Conservation (phyloP, 805 yeast species). For the Alloascoidea africana region DNA sequence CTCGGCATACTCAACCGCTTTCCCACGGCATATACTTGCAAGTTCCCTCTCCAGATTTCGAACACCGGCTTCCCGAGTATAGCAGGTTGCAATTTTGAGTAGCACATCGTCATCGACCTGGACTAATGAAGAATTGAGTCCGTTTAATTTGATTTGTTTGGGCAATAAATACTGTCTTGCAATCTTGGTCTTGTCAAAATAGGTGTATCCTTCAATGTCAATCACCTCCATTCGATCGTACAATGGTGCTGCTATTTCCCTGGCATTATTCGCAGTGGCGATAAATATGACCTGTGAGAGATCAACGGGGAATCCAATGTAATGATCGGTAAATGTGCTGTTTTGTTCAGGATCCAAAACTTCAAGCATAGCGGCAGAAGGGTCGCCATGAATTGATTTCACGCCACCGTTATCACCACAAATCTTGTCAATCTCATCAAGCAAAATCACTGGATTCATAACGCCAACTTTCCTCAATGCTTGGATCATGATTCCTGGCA, state of each 20-base stretch:
- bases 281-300: slow-evolving; percentile 67
- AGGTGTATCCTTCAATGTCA: slow-evolving; percentile 65
- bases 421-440: slow-evolving; percentile 80
- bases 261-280: slow-evolving; percentile 74
- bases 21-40: slow-evolving; percentile 65
- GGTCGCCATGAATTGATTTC: slow-evolving; percentile 57
- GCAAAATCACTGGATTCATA: slow-evolving; percentile 69
- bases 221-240: slow-evolving; percentile 77
- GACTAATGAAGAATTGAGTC: slow-evolving; percentile 32
- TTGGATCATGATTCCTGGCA: slow-evolving; percentile 75
- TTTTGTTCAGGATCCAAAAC: slow-evolving; percentile 89
- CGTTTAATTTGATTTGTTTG: slow-evolving; percentile 56
- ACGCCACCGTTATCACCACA: slow-evolving; percentile 25
- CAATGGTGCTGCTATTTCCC: slow-evolving; percentile 59
- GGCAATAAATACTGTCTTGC: slow-evolving; percentile 59
- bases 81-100: slow-evolving; percentile 45
- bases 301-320: slow-evolving; percentile 75
- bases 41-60: slow-evolving; percentile 62
- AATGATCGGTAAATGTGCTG: slow-evolving; percentile 61
- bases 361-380: slow-evolving; percentile 79
- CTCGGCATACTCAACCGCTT: slow-evolving; percentile 56
- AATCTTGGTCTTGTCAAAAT: slow-evolving; percentile 60
- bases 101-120: slow-evolving; percentile 36
- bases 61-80: slow-evolving; percentile 81
- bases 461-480: slow-evolving; percentile 61